These are phyloP conservation scores for Galeopsis tetrahit DNA, from an alignment of 257 asterid genomes.

Conservation along the genomic window DNA sequence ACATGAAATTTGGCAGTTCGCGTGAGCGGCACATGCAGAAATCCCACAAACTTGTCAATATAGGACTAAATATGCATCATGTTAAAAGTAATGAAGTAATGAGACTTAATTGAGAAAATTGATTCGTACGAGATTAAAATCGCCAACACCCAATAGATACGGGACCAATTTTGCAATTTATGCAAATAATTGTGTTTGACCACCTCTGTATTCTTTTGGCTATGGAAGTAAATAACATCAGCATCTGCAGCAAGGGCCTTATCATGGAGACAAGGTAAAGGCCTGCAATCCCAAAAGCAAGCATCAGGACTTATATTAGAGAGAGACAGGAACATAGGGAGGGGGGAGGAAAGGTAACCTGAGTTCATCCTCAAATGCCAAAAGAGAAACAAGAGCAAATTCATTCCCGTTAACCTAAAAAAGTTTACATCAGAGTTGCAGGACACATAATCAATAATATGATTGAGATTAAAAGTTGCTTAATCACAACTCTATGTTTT, in stretches of 20 bases:
- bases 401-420: slow-evolving; percentile 81
- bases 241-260: slow-evolving; percentile 67
- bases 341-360: slow-evolving; percentile 49
- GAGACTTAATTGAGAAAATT: no score
- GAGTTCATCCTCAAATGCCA: slow-evolving; percentile 74
- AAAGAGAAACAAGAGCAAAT: slow-evolving; percentile 73
- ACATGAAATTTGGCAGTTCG: no score
- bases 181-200: slow-evolving; percentile 28
- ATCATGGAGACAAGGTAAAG: slow-evolving; percentile 77
- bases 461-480: slow-evolving; percentile 25
- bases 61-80: no score
- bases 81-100: no score
- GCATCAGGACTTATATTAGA: slow-evolving; percentile 22
- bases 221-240: slow-evolving; percentile 49
- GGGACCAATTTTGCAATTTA: no score
- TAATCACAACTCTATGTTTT: not conserved
- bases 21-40: no score
- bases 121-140: no score
- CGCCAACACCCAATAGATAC: no score
- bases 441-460: slow-evolving; percentile 19
- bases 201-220: slow-evolving; percentile 74
- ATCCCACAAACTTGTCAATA: no score
- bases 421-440: slow-evolving; percentile 32
- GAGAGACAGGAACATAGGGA: not conserved
- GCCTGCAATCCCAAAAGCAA: slow-evolving; percentile 54